phyloP scores from a whole-genome alignment of 2,329 filamentous ascomycete genomes.

The Immersiporthe knoxdaviesiana region DNA sequence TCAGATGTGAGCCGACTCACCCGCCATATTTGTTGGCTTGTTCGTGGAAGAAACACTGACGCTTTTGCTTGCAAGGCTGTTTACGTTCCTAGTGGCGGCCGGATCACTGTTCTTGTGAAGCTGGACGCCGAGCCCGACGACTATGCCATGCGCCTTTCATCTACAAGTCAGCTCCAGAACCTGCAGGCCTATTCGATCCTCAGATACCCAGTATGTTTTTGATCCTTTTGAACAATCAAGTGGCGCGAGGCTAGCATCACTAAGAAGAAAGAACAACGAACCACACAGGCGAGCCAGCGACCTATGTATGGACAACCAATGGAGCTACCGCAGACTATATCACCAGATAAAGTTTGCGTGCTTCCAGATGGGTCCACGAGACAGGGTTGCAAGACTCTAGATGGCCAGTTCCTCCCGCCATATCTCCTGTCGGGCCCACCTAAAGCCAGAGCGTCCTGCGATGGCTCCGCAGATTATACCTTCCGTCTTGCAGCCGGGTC shows the following conservation, averaged over 20 bases:
- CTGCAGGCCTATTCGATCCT: slow-evolving; percentile 33
- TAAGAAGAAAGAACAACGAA: not conserved
- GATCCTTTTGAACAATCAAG: not conserved
- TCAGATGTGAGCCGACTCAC: slow-evolving; percentile 3
- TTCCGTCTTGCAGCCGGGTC: slow-evolving; percentile 24
- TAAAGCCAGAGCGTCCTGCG: not conserved
- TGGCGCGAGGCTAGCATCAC: not conserved
- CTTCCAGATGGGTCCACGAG: slow-evolving; percentile 28
- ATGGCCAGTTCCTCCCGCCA: slow-evolving; percentile 23
- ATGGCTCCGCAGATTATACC: slow-evolving; percentile 23
- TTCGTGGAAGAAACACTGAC: not conserved
- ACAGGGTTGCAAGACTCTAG: slow-evolving; percentile 25
- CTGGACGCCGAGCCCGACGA: slow-evolving; percentile 30
- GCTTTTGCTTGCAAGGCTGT: slow-evolving; percentile 13
- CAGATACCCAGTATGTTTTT: slow-evolving; percentile 27
- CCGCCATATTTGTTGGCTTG: too few species aligned
- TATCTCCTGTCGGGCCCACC: slow-evolving; percentile 19
- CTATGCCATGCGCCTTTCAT: slow-evolving; percentile 33
- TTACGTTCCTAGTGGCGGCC: slow-evolving; percentile 31
- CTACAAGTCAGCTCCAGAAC: slow-evolving; percentile 34
- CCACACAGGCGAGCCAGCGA: slow-evolving; percentile 11
- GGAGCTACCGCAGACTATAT: slow-evolving; percentile 26
- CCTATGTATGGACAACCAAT: slow-evolving; percentile 31
- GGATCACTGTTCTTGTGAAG: slow-evolving; percentile 33
- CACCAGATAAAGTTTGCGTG: slow-evolving; percentile 26